Conservation (phyloP, 352 stramenopile genomes). For the Pythium rhizo-oryzae region DNA sequence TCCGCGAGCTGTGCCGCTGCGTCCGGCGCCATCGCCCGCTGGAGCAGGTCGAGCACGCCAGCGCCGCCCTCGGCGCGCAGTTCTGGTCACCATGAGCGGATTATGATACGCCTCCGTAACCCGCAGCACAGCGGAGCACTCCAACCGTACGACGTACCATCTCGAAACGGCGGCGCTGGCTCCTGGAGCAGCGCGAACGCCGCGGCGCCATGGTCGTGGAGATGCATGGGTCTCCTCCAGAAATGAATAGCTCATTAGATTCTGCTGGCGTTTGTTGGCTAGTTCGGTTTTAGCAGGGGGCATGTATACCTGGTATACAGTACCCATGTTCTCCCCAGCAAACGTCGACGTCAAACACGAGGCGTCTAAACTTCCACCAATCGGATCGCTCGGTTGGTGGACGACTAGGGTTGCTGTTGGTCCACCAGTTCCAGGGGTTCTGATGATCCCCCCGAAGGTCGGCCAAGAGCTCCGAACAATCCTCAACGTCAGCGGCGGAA, state of each 20-base stretch:
- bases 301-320: too few relatives aligned
- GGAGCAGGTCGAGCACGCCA: slow-evolving; percentile 46
- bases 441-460: background rate
- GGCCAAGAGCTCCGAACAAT: slow-evolving; percentile 13
- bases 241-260: slow-evolving; percentile 4
- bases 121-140: too few relatives aligned
- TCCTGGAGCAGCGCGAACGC: background rate
- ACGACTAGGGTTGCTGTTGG: slow-evolving; percentile 27
- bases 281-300: slow-evolving; percentile 12
- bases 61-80: slow-evolving; percentile 47
- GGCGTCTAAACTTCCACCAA: slow-evolving; percentile 10
- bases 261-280: background rate
- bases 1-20: slow-evolving; percentile 13
- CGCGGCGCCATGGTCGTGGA: background rate
- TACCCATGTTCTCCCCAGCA: slow-evolving; percentile 15
- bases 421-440: slow-evolving; percentile 19
- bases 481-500: background rate
- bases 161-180: slow-evolving; percentile 7
- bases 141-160: slow-evolving; percentile 4
- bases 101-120: too few relatives aligned
- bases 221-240: background rate
- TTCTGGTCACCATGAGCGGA: slow-evolving; percentile 29
- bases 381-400: slow-evolving; percentile 4
- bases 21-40: slow-evolving; percentile 18
- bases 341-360: slow-evolving; percentile 22